A percentile compares a stretch with the other conserved stretches of the same genome.
phyloP scores from a whole-genome alignment of 805 yeast species.

The Vanderwaltozyma verrucispora region DNA sequence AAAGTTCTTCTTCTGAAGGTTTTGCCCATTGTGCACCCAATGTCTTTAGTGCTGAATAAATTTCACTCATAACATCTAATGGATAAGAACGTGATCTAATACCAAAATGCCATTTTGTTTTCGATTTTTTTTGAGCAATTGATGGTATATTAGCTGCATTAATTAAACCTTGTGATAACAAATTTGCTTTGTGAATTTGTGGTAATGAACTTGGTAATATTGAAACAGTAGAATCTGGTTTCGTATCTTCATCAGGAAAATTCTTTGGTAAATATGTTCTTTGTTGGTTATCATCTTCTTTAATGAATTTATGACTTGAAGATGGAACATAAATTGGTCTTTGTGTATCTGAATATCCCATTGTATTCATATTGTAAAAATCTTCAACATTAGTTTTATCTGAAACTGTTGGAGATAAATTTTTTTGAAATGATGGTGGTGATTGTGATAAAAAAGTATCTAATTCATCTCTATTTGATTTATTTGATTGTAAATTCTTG shows the following conservation, averaged over 20 bases:
- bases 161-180: slow-evolving; percentile 55
- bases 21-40: slow-evolving; percentile 97
- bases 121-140: slow-evolving; percentile 67
- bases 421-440: slow-evolving; percentile 40
- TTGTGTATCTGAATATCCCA: slow-evolving; percentile 1
- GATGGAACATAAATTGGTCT: slow-evolving; percentile 4
- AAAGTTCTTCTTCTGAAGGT: slow-evolving; percentile 87
- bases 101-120: slow-evolving; percentile 98
- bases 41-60: slow-evolving; percentile 84
- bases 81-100: slow-evolving; percentile 94
- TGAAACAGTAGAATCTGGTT: slow-evolving; percentile 66
- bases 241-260: slow-evolving; percentile 25
- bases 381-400: too few species aligned
- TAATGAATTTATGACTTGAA: slow-evolving; percentile 2
- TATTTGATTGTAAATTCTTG: slow-evolving; percentile 46
- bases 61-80: slow-evolving; percentile 97
- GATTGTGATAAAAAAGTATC: slow-evolving; percentile 52
- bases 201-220: slow-evolving; percentile 91
- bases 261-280: slow-evolving; percentile 27
- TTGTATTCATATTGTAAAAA: slow-evolving; percentile 1
- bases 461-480: slow-evolving; percentile 35
- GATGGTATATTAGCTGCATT: slow-evolving; percentile 39
- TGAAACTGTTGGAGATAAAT: neutral
- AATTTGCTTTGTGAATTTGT: slow-evolving; percentile 85
- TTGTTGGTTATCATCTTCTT: slow-evolving; percentile 16